Evolutionary conservation across 495 filamentous ascomycete species (phyloP), one percentile per base, ranked within the genome.

Genomic region (Xylaria scruposa): DNA sequence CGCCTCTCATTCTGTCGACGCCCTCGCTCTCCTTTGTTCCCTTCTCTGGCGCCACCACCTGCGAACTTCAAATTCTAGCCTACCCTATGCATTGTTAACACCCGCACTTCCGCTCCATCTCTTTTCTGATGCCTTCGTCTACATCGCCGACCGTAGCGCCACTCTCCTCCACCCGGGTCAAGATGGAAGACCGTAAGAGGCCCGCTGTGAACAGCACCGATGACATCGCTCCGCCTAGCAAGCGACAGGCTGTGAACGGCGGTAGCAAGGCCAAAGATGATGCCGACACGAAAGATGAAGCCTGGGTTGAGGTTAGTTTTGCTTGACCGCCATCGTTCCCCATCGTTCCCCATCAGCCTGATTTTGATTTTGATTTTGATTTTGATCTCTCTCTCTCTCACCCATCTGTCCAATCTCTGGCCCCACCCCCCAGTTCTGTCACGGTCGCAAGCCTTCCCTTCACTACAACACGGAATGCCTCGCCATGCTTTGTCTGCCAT

Each of bases 131-230:
- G 92, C 91, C 91, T 89, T 86, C 91, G 88, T 87, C 90, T 82
- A 91, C 92, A 84, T 88, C 89, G 75, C 85, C 87, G 80, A 86
- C 90, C 81, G 86, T 91, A 83, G 83, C 85, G 85, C 88, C 92
- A 87, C 87, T 90, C 79, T 84, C 86, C 81, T 84, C 86, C 81
- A 82, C 82, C 80, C 80, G 84, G 82, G 86, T 91, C 88, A 97
- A 94, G 88, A 97, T 97, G 94, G 94, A 97, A 86, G 94, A 97
- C 86, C 93, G 94, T 89, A 97, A 97, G 87, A 90, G 94, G 89
- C 91, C 93, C 75, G 91, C 93, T 73, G 84, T 89, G 67, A 83
- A 85, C 79, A 91, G 90, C 75, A 83, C 88, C 78, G 94, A 95
- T 81, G 92, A 95, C 62, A 85, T 90, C 72, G 92, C 91, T 70